Conservation (phyloP, 257 asterid genomes). For the Osmanthus fragrans region DNA sequence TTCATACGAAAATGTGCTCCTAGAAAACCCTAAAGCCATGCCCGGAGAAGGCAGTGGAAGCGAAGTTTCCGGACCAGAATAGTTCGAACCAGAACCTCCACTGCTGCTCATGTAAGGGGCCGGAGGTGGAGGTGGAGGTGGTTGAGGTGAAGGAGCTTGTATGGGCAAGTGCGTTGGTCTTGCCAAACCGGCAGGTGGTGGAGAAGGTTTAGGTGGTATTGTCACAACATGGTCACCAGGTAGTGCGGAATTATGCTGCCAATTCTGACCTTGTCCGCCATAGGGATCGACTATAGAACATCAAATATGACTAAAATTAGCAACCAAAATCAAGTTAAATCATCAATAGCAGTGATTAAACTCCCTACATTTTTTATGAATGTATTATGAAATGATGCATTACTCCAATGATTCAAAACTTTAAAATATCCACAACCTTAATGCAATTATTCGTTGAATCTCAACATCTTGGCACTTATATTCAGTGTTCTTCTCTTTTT, state of each 20-base stretch:
- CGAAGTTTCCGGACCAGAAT: slow-evolving; percentile 59
- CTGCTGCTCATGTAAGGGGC: slow-evolving; percentile 58
- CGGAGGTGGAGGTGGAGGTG: slow-evolving; percentile 49
- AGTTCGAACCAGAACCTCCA: slow-evolving; percentile 73
- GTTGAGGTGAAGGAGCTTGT: slow-evolving; percentile 37
- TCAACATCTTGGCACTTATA: neutral
- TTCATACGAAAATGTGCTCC: slow-evolving; percentile 74
- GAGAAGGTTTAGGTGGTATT: slow-evolving; percentile 54
- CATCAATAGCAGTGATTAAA: no score
- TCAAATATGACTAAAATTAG: slow-evolving; percentile 1
- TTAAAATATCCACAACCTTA: no score
- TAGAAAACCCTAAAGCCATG: slow-evolving; percentile 58
- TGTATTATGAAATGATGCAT: no score
- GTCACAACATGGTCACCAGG: slow-evolving; percentile 45
- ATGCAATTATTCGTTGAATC: no score
- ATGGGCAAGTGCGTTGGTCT: slow-evolving; percentile 60
- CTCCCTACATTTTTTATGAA: no score
- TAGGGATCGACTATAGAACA: slow-evolving; percentile 50
- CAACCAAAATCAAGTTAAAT: neutral
- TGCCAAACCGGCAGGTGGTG: slow-evolving; percentile 53
- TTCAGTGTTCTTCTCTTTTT: neutral
- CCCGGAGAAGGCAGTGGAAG: slow-evolving; percentile 69
- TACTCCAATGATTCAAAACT: no score
- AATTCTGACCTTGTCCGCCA: slow-evolving; percentile 55
- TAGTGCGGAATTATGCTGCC: slow-evolving; percentile 66